A percentile compares a stretch with the other conserved stretches of the same genome.
Conservation (phyloP, 148 eudicot species). For the Nepenthes gracilis region DNA sequence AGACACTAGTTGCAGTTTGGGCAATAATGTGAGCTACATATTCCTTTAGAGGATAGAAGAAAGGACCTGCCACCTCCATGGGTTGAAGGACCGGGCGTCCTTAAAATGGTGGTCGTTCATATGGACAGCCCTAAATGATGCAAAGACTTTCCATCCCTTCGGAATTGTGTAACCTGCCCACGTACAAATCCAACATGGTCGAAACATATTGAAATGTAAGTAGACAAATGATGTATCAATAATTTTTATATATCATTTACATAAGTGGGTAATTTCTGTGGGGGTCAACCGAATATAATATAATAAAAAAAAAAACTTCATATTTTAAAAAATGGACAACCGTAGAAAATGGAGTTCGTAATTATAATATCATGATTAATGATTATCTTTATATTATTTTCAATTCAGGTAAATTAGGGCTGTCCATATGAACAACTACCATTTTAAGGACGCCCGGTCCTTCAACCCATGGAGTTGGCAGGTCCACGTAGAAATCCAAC, state of each 20-base stretch:
- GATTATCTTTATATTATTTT: too few species aligned
- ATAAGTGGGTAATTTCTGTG: too few species aligned
- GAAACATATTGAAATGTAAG: too few species aligned
- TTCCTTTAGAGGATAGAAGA: not conserved
- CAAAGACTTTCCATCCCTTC: slow-evolving; percentile 90
- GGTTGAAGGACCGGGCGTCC: slow-evolving; percentile 84
- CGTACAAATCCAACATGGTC: not conserved
- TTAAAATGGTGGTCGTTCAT: slow-evolving; percentile 62
- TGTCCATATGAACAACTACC: slow-evolving; percentile 72
- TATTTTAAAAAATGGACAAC: too few species aligned
- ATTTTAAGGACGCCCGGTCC: slow-evolving; percentile 78
- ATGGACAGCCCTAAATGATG: slow-evolving; percentile 83
- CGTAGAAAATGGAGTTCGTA: too few species aligned
- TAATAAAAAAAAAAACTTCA: too few species aligned
- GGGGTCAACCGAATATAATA: too few species aligned
- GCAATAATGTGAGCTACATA: too few species aligned
- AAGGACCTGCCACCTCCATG: slow-evolving; percentile 97
- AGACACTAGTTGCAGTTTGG: too few species aligned
- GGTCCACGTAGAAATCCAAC: slow-evolving; percentile 4
- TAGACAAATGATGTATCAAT: not conserved
- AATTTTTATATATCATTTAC: not conserved
- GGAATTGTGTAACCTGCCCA: slow-evolving; percentile 78
- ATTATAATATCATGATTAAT: too few species aligned
- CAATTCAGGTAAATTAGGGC: slow-evolving; percentile 12
- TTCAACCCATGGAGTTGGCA: slow-evolving; percentile 95